Percentiles rank a stretch among this genome's conserved stretches.
Evolutionary conservation across 164 flowering plant genomes (phyloP).

Genomic region (Stephania cephalantha): DNA sequence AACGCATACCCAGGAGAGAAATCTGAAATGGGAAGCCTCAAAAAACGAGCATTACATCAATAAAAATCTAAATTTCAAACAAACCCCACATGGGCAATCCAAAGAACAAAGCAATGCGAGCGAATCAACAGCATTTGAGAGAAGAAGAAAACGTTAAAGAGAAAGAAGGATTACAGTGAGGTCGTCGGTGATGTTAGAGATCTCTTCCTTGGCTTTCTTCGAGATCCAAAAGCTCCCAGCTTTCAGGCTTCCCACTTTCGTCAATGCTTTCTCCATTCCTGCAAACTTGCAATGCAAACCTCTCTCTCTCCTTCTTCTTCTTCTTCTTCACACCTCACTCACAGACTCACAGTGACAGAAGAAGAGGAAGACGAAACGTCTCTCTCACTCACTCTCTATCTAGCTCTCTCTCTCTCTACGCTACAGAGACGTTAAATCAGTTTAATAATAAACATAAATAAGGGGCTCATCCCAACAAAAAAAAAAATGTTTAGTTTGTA

Average conservation of each 20-base stretch:
- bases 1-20: slow-evolving; percentile 3
- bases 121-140: neutral
- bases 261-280: slow-evolving; percentile 70
- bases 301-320: slow-evolving; percentile 2
- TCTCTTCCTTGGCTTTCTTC: slow-evolving; percentile 74
- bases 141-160: neutral
- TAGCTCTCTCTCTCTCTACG: no score
- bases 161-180: slow-evolving; percentile 41
- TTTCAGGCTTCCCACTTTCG: slow-evolving; percentile 55
- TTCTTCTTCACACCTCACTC: neutral
- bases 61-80: neutral
- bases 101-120: neutral
- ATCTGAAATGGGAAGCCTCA: slow-evolving; percentile 2
- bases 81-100: neutral
- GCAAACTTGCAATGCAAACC: no score
- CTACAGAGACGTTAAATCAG: no score
- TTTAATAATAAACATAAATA: no score
- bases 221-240: slow-evolving; percentile 76
- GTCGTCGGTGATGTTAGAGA: slow-evolving; percentile 63
- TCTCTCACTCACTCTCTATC: neutral
- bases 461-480: no score
- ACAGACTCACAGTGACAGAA: neutral
- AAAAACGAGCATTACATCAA: slow-evolving; percentile 22
- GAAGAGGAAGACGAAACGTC: neutral
- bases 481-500: no score